Evolutionary conservation across 2,329 filamentous ascomycete species (phyloP), one percentile per base, ranked within the genome.

Genomic region (Arthroderma uncinatum): DNA sequence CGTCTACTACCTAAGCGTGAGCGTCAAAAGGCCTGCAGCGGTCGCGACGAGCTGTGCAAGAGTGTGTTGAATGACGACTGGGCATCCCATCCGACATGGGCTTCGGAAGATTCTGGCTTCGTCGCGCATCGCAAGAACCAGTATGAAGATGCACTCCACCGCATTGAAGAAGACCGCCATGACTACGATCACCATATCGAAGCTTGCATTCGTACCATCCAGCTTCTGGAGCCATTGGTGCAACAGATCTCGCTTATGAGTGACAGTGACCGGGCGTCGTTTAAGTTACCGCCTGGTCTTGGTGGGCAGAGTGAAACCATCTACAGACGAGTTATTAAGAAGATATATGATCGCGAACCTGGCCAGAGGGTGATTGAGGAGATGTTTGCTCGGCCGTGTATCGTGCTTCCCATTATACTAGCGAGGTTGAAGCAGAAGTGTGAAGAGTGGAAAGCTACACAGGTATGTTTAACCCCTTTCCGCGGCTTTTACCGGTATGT

Each of bases 121-220:
- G 92, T 98, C 59, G 93, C 93, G 10, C 93, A 98, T 73, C 84
- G 92, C 61, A 98, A 98, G 80, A 98, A 98, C 65, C 83, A 86
- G 56, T 95, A 87, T 62, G 93, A 98, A 70, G 93, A 98, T 71
- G 87, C 87, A 33, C 82, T 98, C 7, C 93, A 98, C 68, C 82
- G 93, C 19, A 96, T 98, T 60, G 93, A 98, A 72, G 93, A 98
- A 72, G 93, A 98, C 70, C 87, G 93, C 3, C 93, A 98, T 68
- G 93, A 98, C 68, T 98, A 98, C 66, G 93, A 98, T 71, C 95
- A 94, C 74, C 93, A 96, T 68, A 97, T 98, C 55, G 93, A 98
- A 73, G 88, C 89, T 7, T 95, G 93, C 67, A 82, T 87, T 60
- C 91, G 95, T 64, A 96, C 93, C 53, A 95, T 98, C 59, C 93